phyloP scores from a whole-genome alignment of 495 filamentous ascomycete species.

The Aspergillus indologenus region DNA sequence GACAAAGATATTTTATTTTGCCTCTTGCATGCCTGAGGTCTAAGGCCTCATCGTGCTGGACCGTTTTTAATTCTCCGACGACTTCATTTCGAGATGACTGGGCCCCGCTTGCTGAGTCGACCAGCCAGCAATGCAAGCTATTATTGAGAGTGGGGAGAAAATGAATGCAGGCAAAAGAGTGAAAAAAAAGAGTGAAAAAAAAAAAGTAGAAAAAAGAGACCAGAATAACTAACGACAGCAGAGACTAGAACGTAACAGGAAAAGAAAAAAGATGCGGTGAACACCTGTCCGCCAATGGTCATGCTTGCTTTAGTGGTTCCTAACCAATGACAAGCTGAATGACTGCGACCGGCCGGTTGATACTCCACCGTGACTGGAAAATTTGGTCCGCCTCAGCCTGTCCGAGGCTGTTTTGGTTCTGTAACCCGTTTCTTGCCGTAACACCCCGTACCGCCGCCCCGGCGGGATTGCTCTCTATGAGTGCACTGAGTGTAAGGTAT shows the following conservation, averaged over 20 bases:
- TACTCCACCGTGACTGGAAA: slow-evolving; percentile 23
- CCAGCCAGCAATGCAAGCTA: background rate
- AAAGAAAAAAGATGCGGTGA: slow-evolving; percentile 41
- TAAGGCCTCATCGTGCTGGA: background rate
- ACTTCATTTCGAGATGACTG: background rate
- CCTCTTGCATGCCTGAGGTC: background rate
- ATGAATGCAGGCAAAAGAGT: slow-evolving; percentile 7
- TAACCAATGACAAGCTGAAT: slow-evolving; percentile 25
- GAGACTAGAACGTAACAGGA: slow-evolving; percentile 1
- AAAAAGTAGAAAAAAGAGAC: slow-evolving; percentile 4
- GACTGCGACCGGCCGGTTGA: slow-evolving; percentile 8
- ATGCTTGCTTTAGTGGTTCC: slow-evolving; percentile 14
- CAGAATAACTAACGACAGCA: background rate
- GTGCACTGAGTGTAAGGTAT: too few relatives aligned
- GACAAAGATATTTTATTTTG: background rate
- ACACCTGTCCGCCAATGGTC: slow-evolving; percentile 31
- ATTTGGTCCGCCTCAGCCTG: slow-evolving; percentile 24
- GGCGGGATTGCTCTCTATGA: too few relatives aligned
- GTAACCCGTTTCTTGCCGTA: slow-evolving; percentile 19
- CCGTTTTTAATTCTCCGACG: background rate
- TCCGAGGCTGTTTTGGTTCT: slow-evolving; percentile 14
- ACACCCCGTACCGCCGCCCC: slow-evolving; percentile 12
- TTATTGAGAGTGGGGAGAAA: background rate
- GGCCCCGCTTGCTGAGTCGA: background rate
- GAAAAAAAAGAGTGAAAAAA: slow-evolving; percentile 8